Percentiles rank a stretch among this genome's conserved stretches.
Evolutionary conservation across 768 basidiomycete genomes (phyloP).

Genomic region (Kwoniella shandongensis): DNA sequence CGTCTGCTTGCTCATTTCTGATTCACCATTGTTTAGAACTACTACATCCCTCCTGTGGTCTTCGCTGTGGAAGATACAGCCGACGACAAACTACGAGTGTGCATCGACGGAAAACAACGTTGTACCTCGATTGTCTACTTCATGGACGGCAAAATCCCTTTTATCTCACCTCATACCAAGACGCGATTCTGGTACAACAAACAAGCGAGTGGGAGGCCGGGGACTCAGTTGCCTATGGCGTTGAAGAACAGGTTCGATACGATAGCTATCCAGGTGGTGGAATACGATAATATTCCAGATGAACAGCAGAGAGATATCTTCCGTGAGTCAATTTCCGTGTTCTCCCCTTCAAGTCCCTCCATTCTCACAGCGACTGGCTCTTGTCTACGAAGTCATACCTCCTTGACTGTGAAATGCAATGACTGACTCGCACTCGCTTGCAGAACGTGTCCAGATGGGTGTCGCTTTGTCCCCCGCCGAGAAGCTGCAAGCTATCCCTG

Average conservation of each 20-base stretch:
- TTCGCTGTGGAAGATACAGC: constrained; percentile 22
- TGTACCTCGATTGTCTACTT: constrained; percentile 37
- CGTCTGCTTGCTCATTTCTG: background rate
- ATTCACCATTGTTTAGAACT: too few relatives aligned
- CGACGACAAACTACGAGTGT: constrained; percentile 19
- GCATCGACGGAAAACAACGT: constrained; percentile 50
- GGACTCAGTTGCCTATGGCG: constrained; percentile 24
- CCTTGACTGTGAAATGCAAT: background rate
- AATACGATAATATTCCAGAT: constrained; percentile 63
- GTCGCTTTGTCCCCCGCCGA: constrained; percentile 73
- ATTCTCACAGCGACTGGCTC: too few relatives aligned
- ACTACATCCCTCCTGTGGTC: constrained; percentile 43
- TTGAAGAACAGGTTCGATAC: constrained; percentile 35
- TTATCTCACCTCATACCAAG: constrained; percentile 26
- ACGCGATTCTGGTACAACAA: constrained; percentile 31
- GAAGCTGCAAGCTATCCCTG: constrained; percentile 75
- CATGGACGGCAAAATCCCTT: constrained; percentile 44
- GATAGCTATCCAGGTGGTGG: constrained; percentile 56
- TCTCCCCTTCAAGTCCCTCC: background rate
- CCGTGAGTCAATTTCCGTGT: constrained; percentile 28
- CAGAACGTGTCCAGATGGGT: constrained; percentile 70
- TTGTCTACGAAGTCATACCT: background rate
- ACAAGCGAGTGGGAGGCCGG: constrained; percentile 1
- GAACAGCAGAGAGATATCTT: constrained; percentile 69
- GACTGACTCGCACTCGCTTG: background rate